phyloP scores from a whole-genome alignment of 1,284 basidiomycete genomes.

The Fomitopsis palustris region DNA sequence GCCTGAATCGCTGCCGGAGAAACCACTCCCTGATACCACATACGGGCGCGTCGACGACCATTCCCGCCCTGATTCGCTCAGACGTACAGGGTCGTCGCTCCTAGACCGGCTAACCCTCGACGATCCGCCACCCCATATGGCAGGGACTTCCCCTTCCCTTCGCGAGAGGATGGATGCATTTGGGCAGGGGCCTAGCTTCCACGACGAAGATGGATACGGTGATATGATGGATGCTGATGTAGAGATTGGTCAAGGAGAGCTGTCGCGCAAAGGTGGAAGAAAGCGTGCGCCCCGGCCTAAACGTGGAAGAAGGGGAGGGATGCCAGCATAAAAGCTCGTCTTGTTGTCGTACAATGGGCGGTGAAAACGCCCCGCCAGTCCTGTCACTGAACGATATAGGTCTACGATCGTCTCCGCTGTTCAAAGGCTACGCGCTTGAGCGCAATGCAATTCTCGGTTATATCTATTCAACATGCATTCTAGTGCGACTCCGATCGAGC shows the following conservation, averaged over 20 bases:
- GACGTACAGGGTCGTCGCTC: constrained; percentile 30
- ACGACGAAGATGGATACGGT: constrained; percentile 21
- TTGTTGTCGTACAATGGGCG: background rate
- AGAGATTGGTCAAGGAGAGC: background rate
- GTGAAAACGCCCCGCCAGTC: background rate
- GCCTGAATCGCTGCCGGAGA: background rate
- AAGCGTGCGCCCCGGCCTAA: background rate
- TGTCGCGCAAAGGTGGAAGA: background rate
- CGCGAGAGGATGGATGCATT: constrained; percentile 39
- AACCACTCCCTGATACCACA: background rate
- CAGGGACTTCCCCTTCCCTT: constrained; percentile 25
- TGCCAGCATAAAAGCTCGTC: background rate
- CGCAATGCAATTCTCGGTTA: background rate
- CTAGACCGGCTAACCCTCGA: constrained; percentile 35
- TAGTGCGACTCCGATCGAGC: no score
- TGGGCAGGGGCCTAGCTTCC: constrained; percentile 36
- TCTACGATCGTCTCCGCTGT: background rate
- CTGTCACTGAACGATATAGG: background rate
- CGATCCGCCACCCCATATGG: constrained; percentile 8
- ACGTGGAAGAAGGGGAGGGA: constrained; percentile 7
- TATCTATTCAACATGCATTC: no score
- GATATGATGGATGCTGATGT: constrained; percentile 4
- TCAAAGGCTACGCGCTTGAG: background rate
- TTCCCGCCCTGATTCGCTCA: constrained; percentile 20
- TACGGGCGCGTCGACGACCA: background rate